These are phyloP conservation scores for Kondoa subrosea DNA, from an alignment of 768 basidiomycete species.

Conservation along the genomic window DNA sequence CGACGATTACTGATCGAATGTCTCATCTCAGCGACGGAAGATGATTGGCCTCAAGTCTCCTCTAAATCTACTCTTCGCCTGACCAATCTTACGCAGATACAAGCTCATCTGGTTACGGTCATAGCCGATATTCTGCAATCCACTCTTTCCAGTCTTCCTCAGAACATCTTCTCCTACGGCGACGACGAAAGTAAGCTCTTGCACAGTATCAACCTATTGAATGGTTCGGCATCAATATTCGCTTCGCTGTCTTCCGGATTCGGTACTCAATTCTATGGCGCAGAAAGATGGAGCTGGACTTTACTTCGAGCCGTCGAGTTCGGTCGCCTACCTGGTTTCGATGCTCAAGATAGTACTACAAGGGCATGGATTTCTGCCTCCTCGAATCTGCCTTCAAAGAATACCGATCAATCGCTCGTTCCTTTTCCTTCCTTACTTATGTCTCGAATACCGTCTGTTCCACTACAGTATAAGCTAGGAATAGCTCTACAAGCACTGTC, in stretches of 20 bases:
- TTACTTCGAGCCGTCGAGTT: slow-evolving; percentile 69
- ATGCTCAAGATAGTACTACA: slow-evolving; percentile 7
- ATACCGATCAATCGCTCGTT: neutral
- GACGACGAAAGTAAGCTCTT: slow-evolving; percentile 59
- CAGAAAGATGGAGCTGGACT: slow-evolving; percentile 85
- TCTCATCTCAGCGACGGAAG: slow-evolving; percentile 54
- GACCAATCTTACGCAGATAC: slow-evolving; percentile 30
- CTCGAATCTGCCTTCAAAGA: neutral
- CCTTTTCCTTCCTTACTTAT: slow-evolving; percentile 41
- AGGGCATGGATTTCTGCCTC: slow-evolving; percentile 19
- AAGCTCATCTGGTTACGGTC: slow-evolving; percentile 35
- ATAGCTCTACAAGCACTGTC: slow-evolving; percentile 62
- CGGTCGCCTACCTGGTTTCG: slow-evolving; percentile 35
- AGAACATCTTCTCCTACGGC: slow-evolving; percentile 42
- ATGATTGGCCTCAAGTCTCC: slow-evolving; percentile 43
- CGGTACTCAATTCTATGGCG: slow-evolving; percentile 61
- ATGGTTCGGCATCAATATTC: slow-evolving; percentile 48
- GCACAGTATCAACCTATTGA: slow-evolving; percentile 50
- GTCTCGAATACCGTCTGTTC: slow-evolving; percentile 41
- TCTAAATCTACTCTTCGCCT: slow-evolving; percentile 40
- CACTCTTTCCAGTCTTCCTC: slow-evolving; percentile 53
- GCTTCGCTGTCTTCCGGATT: slow-evolving; percentile 42
- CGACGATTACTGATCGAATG: slow-evolving; percentile 43
- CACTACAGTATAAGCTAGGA: slow-evolving; percentile 42
- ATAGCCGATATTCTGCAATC: slow-evolving; percentile 49